phyloP scores from a whole-genome alignment of 306 rosid species.

The Dalbergia cochinchinensis region DNA sequence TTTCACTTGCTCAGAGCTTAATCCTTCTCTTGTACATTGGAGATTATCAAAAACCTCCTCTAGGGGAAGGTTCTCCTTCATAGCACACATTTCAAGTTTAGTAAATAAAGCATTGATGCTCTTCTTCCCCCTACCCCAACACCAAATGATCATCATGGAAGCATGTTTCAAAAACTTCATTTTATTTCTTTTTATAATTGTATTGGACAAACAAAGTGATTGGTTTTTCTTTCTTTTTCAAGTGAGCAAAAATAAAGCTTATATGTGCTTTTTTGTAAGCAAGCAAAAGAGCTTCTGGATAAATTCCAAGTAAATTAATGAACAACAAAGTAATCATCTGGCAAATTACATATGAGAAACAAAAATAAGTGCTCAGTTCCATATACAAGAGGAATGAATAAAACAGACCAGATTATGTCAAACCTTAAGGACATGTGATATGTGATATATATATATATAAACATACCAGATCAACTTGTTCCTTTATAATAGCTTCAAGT shows the following conservation, averaged over 20 bases:
- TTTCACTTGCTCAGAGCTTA: slow-evolving; percentile 63
- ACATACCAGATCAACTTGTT: slow-evolving; percentile 78
- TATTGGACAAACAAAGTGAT: not conserved
- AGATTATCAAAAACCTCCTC: slow-evolving; percentile 77
- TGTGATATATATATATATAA: slow-evolving; percentile 1
- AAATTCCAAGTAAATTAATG: slow-evolving; percentile 2
- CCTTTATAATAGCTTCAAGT: slow-evolving; percentile 70
- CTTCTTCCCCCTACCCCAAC: too few species aligned
- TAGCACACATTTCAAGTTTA: slow-evolving; percentile 43
- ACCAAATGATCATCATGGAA: not conserved
- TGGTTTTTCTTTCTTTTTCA: not conserved
- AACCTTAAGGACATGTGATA: not conserved
- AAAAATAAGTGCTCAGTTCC: not conserved
- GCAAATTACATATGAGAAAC: not conserved
- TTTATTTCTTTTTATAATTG: not conserved
- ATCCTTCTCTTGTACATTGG: slow-evolving; percentile 66
- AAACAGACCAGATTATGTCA: not conserved
- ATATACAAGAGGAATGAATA: not conserved
- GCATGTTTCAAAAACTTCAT: slow-evolving; percentile 5
- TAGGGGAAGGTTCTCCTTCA: slow-evolving; percentile 72
- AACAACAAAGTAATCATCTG: not conserved
- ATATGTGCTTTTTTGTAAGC: not conserved
- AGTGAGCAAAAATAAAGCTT: not conserved
- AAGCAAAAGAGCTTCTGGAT: not conserved
- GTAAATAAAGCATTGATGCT: not conserved